Evolutionary conservation across 1,284 basidiomycete genomes (phyloP).

Genomic region (Stygiomarasmius scandens): DNA sequence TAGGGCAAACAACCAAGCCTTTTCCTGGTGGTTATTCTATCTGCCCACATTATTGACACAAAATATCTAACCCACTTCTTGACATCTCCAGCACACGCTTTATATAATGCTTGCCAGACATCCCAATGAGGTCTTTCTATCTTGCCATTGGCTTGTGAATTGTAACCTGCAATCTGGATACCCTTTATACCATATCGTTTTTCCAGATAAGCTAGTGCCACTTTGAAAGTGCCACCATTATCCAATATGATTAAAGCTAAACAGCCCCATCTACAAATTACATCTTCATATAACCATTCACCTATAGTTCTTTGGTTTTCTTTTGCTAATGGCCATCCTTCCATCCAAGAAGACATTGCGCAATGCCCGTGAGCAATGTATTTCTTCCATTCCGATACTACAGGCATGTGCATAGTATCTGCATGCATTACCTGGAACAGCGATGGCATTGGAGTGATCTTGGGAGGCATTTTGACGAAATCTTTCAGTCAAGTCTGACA

Average conservation of each 20-base stretch:
- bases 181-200: constrained; percentile 29
- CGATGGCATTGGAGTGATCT: constrained; percentile 18
- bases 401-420: constrained; percentile 25
- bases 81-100: constrained; percentile 26
- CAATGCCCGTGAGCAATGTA: constrained; percentile 23
- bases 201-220: constrained; percentile 22
- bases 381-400: constrained; percentile 8
- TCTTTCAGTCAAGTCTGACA: not conserved
- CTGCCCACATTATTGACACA: constrained; percentile 32
- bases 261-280: constrained; percentile 28
- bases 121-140: constrained; percentile 33
- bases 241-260: constrained; percentile 25
- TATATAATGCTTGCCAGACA: constrained; percentile 31
- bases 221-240: constrained; percentile 26
- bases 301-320: constrained; percentile 20
- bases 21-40: constrained; percentile 27
- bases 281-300: constrained; percentile 25
- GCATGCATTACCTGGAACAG: constrained; percentile 27
- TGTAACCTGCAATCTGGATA: constrained; percentile 38
- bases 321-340: constrained; percentile 19
- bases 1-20: constrained; percentile 25
- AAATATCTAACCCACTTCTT: constrained; percentile 24
- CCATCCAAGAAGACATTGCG: constrained; percentile 21
- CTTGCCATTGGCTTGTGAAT: constrained; percentile 34
- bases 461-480: constrained; percentile 24